Evolutionary conservation across 2,329 filamentous ascomycete species (phyloP).

Genomic region (Sclerotinia spermophila): DNA sequence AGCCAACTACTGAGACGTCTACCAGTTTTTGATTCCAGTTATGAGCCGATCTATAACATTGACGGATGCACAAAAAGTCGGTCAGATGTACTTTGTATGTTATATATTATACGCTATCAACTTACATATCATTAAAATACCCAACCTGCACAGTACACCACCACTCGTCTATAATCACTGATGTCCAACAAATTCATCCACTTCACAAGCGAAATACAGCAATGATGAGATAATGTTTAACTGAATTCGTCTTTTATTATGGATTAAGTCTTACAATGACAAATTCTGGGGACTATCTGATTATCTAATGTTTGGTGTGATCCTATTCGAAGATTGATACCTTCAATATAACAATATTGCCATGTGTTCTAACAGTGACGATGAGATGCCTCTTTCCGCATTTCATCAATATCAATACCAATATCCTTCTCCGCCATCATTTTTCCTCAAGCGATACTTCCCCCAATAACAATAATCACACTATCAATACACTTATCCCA

Average conservation of each 20-base stretch:
- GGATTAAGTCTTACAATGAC: neutral
- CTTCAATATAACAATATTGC: constrained; percentile 2
- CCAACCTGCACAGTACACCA: neutral
- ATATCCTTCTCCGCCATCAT: no score
- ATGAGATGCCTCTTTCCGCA: neutral
- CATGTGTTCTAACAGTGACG: neutral
- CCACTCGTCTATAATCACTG: neutral
- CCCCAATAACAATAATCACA: neutral
- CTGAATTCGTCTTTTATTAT: neutral
- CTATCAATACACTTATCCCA: neutral
- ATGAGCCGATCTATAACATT: neutral
- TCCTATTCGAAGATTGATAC: neutral
- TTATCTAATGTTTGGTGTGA: neutral
- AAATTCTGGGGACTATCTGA: neutral
- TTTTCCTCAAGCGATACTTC: neutral
- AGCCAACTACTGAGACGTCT: neutral
- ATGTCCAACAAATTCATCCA: neutral
- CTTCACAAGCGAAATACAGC: neutral
- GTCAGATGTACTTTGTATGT: neutral
- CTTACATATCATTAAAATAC: neutral
- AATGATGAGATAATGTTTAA: no score
- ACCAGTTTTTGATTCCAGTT: neutral
- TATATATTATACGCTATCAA: neutral
- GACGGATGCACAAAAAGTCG: neutral
- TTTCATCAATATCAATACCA: neutral